Evolutionary conservation across 306 rosid genomes (phyloP), one percentile per base, ranked within the genome.

Genomic region (Acacia confusa): DNA sequence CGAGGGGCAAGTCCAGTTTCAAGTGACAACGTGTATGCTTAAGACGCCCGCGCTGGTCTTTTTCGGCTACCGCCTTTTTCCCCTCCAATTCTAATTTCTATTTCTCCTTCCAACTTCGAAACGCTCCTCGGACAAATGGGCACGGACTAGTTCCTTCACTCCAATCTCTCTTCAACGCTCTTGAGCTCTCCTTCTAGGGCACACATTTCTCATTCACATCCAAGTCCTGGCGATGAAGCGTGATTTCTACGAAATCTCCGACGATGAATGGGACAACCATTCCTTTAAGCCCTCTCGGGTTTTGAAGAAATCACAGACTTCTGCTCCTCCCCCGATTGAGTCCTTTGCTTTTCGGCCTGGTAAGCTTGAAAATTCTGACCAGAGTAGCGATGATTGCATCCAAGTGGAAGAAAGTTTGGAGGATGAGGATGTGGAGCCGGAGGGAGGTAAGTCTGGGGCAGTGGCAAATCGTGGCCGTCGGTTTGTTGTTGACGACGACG

Each of bases 241-340:
- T 38, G 89, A 85, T 1, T 88, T 85, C 79, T 89, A 92, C 65
- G 97, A 95, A 93, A 89, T 95, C 86, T 95, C 98, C 68, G 99
- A 95, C 86, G 98, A 90, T 63, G 98, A 95, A 86, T 95, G 99
- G 99, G 92, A 88, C 5, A 87, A 86, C 4, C 99, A 92, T 77
- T 82, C 94, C 82, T 95, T 95, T 84, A 88, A 95, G 75, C 97
- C 99, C 80, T 95, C 98, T 1, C 97, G 91, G 3, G 90, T 92
- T 47, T 87, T 93, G 64, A 85, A 81, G 34, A 82, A 86, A 15
- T 60, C 88, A 3, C 84, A 81, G 72, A 0, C 83, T 64, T 64
- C 87, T 15, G 41, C 88, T 16, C 97, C 97, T 2, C 93, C 95
- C 9, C 89, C 94, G 0, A 91, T 94, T 36, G 97, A 94, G 75